A percentile compares a stretch with the other conserved stretches of the same genome.
These are phyloP conservation scores for Aspergillus candidus DNA, from an alignment of 2,329 filamentous ascomycete species.

Conservation along the genomic window DNA sequence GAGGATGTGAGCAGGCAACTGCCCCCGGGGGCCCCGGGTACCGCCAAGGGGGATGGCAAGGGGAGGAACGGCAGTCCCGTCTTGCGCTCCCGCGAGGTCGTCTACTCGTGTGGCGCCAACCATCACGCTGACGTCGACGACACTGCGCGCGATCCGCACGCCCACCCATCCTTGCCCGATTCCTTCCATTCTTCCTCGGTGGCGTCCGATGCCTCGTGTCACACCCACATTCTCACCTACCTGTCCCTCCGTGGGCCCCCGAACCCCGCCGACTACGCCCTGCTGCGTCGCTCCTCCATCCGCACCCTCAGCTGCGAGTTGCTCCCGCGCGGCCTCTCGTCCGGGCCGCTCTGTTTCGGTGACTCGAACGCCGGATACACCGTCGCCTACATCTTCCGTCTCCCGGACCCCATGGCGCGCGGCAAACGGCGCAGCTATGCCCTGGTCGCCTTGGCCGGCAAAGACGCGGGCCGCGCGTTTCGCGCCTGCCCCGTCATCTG, in stretches of 20 bases:
- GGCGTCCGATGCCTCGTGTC: constrained; percentile 43
- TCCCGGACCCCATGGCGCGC: constrained; percentile 53
- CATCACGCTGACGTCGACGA: constrained; percentile 32
- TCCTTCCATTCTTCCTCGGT: constrained; percentile 37
- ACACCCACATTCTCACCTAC: constrained; percentile 53
- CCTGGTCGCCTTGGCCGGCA: constrained; percentile 51
- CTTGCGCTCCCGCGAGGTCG: constrained; percentile 49
- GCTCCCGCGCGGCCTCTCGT: constrained; percentile 50
- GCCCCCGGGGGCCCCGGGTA: constrained; percentile 49
- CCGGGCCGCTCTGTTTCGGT: constrained; percentile 54
- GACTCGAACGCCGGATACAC: constrained; percentile 53
- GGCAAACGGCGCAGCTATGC: constrained; percentile 53
- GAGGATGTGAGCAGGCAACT: constrained; percentile 50
- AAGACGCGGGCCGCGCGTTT: constrained; percentile 44
- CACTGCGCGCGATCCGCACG: constrained; percentile 28
- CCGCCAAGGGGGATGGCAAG: constrained; percentile 44
- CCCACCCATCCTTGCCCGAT: constrained; percentile 33
- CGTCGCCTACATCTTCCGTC: constrained; percentile 54
- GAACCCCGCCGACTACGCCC: constrained; percentile 48
- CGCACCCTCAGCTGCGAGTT: constrained; percentile 53
- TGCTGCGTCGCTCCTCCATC: constrained; percentile 52
- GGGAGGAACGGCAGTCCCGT: constrained; percentile 50
- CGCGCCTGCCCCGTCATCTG: constrained; percentile 45
- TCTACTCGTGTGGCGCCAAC: constrained; percentile 45
- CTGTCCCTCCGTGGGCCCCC: constrained; percentile 53